These are phyloP conservation scores for Pterula multifida DNA, from an alignment of 1,284 basidiomycete genomes.

Conservation along the genomic window DNA sequence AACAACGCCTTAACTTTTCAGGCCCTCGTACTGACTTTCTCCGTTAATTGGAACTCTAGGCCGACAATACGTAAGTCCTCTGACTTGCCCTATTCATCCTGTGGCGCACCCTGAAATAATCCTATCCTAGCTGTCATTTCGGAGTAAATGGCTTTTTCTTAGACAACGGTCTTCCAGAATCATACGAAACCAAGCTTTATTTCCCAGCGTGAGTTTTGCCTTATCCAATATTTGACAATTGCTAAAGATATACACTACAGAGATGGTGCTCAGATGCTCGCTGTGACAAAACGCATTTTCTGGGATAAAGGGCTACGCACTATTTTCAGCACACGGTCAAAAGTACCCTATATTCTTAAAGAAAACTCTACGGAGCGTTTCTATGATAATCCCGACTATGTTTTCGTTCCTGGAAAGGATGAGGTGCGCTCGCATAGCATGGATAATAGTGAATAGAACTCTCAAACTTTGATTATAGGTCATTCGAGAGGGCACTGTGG, in stretches of 20 bases:
- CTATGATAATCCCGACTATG: slow-evolving; percentile 42
- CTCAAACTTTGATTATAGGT: slow-evolving; percentile 13
- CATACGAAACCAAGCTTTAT: slow-evolving; percentile 68
- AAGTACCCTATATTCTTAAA: slow-evolving; percentile 77
- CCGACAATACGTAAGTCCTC: not conserved
- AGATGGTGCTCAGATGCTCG: slow-evolving; percentile 69
- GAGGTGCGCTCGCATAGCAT: slow-evolving; percentile 31
- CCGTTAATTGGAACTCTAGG: not conserved
- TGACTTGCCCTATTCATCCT: too few relatives aligned
- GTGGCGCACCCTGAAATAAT: slow-evolving; percentile 60
- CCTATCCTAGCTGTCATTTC: slow-evolving; percentile 79
- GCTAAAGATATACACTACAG: too few relatives aligned
- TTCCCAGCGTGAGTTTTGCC: slow-evolving; percentile 47
- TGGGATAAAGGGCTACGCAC: slow-evolving; percentile 73
- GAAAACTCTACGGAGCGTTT: slow-evolving; percentile 62
- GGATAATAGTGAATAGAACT: not conserved
- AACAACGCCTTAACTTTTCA: not conserved
- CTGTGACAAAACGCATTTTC: slow-evolving; percentile 64
- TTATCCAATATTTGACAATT: too few relatives aligned
- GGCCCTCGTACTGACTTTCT: not conserved
- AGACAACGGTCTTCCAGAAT: slow-evolving; percentile 65
- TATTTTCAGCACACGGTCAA: slow-evolving; percentile 77
- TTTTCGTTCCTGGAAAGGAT: slow-evolving; percentile 74
- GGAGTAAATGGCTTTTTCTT: slow-evolving; percentile 78
- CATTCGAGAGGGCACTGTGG: slow-evolving; percentile 55